Conservation (phyloP, 441 rosid genomes). For the Brassica hybrid region DNA sequence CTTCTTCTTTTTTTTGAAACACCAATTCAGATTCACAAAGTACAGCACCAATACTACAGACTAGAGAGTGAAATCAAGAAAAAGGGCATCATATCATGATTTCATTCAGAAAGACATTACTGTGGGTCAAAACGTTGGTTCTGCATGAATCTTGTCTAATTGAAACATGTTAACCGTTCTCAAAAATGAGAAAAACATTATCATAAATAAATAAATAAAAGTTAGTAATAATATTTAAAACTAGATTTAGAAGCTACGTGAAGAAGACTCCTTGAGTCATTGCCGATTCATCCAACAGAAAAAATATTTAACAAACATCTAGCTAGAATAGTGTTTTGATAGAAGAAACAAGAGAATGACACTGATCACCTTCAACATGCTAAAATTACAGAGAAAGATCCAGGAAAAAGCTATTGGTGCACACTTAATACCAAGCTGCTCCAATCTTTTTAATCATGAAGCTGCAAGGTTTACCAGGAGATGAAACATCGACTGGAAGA, state of each 20-base stretch:
- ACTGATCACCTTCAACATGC: neutral
- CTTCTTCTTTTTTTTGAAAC: too few relatives aligned
- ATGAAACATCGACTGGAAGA: slow-evolving; percentile 69
- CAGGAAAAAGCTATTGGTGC: slow-evolving; percentile 1
- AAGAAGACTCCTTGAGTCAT: slow-evolving; percentile 1
- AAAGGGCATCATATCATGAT: neutral
- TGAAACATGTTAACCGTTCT: neutral
- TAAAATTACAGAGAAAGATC: slow-evolving; percentile 5
- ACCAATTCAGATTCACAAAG: neutral
- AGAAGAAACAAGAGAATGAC: slow-evolving; percentile 4
- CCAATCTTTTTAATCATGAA: neutral
- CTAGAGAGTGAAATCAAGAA: neutral
- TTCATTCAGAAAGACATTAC: neutral
- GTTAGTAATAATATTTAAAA: neutral
- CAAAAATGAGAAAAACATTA: neutral
- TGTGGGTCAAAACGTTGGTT: neutral
- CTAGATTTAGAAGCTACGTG: neutral
- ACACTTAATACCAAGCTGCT: neutral
- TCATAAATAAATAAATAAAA: neutral
- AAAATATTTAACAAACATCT: neutral
- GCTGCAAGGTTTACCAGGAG: slow-evolving; percentile 1
- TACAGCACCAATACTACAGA: neutral
- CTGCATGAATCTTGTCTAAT: neutral
- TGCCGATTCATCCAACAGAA: neutral
- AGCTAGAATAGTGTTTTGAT: slow-evolving; percentile 4